Percentiles rank a stretch among this genome's conserved stretches.
Conservation (phyloP, 306 rosid species). For the Quercus glauca region DNA sequence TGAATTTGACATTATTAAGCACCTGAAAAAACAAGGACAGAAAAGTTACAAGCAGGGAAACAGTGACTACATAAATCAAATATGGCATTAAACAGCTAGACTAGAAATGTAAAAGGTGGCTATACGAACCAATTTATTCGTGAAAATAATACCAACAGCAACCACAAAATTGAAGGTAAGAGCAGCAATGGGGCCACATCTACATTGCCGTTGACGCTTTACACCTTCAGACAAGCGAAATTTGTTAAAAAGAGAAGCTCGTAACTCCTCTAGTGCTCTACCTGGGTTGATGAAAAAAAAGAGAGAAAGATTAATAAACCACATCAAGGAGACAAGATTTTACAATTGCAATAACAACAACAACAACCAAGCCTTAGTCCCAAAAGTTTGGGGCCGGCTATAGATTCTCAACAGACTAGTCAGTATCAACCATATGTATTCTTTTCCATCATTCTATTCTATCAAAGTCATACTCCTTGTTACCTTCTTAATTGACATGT, state of each 20-base stretch:
- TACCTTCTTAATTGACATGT: too few relatives aligned
- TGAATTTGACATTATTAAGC: constrained; percentile 71
- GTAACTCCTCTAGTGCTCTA: constrained; percentile 64
- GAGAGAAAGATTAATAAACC: neutral
- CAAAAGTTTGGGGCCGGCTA: too few relatives aligned
- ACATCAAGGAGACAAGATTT: constrained; percentile 4
- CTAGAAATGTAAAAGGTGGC: constrained; percentile 13
- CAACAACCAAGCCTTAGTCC: too few relatives aligned
- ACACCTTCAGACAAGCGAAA: constrained; percentile 64
- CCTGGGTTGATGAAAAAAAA: constrained; percentile 37
- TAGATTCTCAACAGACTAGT: too few relatives aligned
- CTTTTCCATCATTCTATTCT: too few relatives aligned
- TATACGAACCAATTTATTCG: constrained; percentile 77
- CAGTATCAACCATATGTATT: too few relatives aligned
- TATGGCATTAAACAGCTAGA: neutral
- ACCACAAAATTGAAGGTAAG: constrained; percentile 80
- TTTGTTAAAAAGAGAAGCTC: constrained; percentile 58
- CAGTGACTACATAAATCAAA: constrained; percentile 18
- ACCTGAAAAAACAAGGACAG: constrained; percentile 47
- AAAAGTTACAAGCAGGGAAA: constrained; percentile 21
- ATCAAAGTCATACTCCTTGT: too few relatives aligned
- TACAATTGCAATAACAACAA: neutral
- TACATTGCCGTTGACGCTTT: constrained; percentile 61
- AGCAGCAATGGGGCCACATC: constrained; percentile 70
- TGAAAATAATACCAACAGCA: constrained; percentile 77